Percentiles rank a stretch among this genome's conserved stretches.
These are phyloP conservation scores for Candida boidinii DNA, from an alignment of 805 yeast species.

Conservation along the genomic window DNA sequence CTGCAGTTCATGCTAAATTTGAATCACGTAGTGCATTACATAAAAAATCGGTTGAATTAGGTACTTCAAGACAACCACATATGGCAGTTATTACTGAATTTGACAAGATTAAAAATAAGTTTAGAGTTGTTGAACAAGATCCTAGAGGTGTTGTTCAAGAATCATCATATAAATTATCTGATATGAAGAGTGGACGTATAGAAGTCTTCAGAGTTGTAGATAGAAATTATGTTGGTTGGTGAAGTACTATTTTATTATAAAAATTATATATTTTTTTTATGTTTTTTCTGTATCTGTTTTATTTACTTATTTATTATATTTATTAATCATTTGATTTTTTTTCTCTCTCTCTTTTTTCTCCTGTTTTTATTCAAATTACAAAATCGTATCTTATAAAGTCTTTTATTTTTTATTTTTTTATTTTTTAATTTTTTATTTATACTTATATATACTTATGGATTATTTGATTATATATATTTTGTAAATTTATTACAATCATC, in stretches of 20 bases:
- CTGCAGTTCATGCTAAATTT: constrained; percentile 69
- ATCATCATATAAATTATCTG: constrained; percentile 58
- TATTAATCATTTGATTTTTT: neutral
- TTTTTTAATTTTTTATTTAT: too few relatives aligned
- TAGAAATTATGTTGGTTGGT: constrained; percentile 70
- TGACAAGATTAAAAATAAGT: constrained; percentile 64
- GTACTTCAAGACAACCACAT: constrained; percentile 42
- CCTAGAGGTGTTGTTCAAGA: constrained; percentile 42
- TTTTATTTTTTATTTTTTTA: too few relatives aligned
- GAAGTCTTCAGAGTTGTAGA: constrained; percentile 76
- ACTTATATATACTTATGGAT: too few relatives aligned
- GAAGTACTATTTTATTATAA: neutral
- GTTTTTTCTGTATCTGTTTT: neutral
- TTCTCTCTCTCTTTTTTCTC: too few relatives aligned
- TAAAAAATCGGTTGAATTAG: constrained; percentile 38
- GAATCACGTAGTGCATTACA: constrained; percentile 33
- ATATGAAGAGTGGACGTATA: constrained; percentile 70
- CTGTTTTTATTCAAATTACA: too few relatives aligned
- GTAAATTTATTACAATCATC: too few relatives aligned
- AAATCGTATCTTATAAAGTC: too few relatives aligned
- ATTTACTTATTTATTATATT: neutral
- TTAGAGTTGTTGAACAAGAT: constrained; percentile 57
- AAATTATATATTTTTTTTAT: neutral
- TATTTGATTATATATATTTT: too few relatives aligned
- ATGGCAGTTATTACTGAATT: constrained; percentile 60